Evolutionary conservation across 768 basidiomycete genomes (phyloP), one percentile per base, ranked within the genome.

Genomic region (Leccinum fibrillosum): DNA sequence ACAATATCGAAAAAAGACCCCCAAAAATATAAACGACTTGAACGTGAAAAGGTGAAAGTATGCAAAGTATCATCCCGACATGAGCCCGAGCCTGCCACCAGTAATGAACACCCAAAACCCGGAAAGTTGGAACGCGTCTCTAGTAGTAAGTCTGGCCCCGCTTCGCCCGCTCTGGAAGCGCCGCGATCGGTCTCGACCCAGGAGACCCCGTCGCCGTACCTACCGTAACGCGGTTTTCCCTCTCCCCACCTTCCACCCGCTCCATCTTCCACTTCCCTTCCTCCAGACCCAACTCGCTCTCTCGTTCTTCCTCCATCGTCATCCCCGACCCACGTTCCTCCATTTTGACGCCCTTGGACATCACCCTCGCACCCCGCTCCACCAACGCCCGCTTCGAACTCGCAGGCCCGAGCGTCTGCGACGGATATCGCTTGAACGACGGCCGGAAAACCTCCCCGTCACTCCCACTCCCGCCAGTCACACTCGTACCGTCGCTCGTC

Each of bases 401-500:
- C 35, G 74, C 74, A 2, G 86, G 86, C 1, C 79, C 88, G n/a
- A 91, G 72, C 10, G 86, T 86, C 73, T 88, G 86, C 49, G 86
- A 88, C 2, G 89, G 83, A 37, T 88, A 69, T 48, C 89, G 76
- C 76, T 92, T 92, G 66, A 89, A 90, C 28, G 84, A 78, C 11
- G 89, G 89, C 2, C 89, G 68, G 37, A 66, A 53, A n/a, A 65
- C 53, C 39, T 74, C 71, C 4, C 69, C 59, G 5, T 72, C 71
- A 1, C 73, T 74, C 50, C 69, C 69, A 17, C 72, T 70, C 34
- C 66, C 69, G 7, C 69, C 69, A 0, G 67, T 64, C 4, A 68
- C 72, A 9, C 39, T 39, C 17, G 71, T 72, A 21, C 71, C 67
- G 13, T 75, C 76, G 30, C 64, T 71, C 13, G 49, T 58, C 55